Evolutionary conservation across 2,329 filamentous ascomycete species (phyloP).

Genomic region (Neospermospora avenae): DNA sequence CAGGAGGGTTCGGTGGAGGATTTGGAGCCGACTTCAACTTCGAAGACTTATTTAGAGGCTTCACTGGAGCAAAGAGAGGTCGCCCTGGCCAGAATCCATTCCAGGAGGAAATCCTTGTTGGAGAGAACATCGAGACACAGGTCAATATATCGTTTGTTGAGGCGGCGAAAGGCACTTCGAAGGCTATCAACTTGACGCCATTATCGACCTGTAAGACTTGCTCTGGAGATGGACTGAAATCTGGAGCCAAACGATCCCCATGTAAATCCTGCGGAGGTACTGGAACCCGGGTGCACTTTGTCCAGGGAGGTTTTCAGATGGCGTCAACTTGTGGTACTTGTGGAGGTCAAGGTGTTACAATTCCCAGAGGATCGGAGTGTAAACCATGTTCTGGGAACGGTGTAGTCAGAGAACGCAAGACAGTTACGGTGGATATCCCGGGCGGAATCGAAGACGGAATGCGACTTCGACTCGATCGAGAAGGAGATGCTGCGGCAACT

Average conservation of each 20-base stretch:
- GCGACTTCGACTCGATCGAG: slow-evolving; percentile 78
- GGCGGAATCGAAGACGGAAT: slow-evolving; percentile 96
- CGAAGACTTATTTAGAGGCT: slow-evolving; percentile 90
- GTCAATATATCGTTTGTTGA: slow-evolving; percentile 94
- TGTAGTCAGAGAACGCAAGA: slow-evolving; percentile 77
- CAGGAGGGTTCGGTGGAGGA: slow-evolving; percentile 54
- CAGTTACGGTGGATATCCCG: slow-evolving; percentile 86
- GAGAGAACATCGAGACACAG: slow-evolving; percentile 94
- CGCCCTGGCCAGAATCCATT: slow-evolving; percentile 63
- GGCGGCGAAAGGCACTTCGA: slow-evolving; percentile 83
- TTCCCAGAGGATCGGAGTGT: slow-evolving; percentile 80
- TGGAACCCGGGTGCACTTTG: slow-evolving; percentile 80
- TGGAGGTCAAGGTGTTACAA: slow-evolving; percentile 70
- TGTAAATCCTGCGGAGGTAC: slow-evolving; percentile 84
- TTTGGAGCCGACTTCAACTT: slow-evolving; percentile 89
- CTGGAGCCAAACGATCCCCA: slow-evolving; percentile 66
- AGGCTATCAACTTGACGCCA: slow-evolving; percentile 84
- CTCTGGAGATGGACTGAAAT: slow-evolving; percentile 77
- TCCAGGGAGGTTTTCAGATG: slow-evolving; percentile 95
- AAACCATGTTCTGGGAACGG: slow-evolving; percentile 76
- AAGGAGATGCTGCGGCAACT: slow-evolving; percentile 82
- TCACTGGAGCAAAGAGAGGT: slow-evolving; percentile 52
- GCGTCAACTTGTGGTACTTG: slow-evolving; percentile 82
- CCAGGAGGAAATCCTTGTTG: slow-evolving; percentile 76
- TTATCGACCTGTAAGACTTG: slow-evolving; percentile 80